A percentile compares a stretch with the other conserved stretches of the same genome.
Conservation (phyloP, 176 grass and related monocot species). For the Phoenix roebelenii region DNA sequence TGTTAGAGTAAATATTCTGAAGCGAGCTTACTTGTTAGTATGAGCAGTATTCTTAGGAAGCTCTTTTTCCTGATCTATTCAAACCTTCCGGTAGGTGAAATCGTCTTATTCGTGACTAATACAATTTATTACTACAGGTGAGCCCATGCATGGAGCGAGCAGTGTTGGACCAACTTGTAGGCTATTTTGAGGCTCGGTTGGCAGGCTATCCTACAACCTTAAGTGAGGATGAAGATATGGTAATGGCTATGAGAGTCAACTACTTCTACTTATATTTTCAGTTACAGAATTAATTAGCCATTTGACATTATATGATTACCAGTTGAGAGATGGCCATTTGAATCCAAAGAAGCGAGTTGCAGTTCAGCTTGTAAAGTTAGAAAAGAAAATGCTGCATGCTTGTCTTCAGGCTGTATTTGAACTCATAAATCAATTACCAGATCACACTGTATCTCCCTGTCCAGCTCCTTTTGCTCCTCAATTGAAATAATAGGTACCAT, state of each 20-base stretch:
- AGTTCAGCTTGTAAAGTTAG: slow-evolving; percentile 68
- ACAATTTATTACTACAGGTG: slow-evolving; percentile 31
- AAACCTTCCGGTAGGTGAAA: too few relatives aligned
- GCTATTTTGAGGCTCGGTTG: slow-evolving; percentile 78
- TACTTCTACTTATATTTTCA: slow-evolving; percentile 7
- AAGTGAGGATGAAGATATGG: slow-evolving; percentile 79
- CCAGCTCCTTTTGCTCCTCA: slow-evolving; percentile 73
- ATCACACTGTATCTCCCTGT: slow-evolving; percentile 71
- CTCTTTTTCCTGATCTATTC: too few relatives aligned
- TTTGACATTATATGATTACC: slow-evolving; percentile 9
- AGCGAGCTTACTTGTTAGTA: too few relatives aligned
- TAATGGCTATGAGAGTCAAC: slow-evolving; percentile 29
- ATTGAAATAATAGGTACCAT: slow-evolving; percentile 61
- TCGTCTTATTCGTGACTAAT: too few relatives aligned
- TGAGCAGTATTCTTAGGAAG: too few relatives aligned
- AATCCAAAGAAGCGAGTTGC: slow-evolving; percentile 88
- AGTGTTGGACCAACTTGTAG: slow-evolving; percentile 89
- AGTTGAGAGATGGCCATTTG: slow-evolving; percentile 74
- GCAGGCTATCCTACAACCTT: slow-evolving; percentile 68
- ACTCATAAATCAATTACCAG: slow-evolving; percentile 72
- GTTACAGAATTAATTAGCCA: slow-evolving; percentile 16
- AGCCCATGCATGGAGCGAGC: slow-evolving; percentile 89
- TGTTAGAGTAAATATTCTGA: too few relatives aligned
- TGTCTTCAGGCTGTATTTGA: slow-evolving; percentile 62
- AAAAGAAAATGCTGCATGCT: slow-evolving; percentile 91